Evolutionary conservation across 768 basidiomycete genomes (phyloP), one percentile per base, ranked within the genome.

Genomic region (Suillus clintonianus): DNA sequence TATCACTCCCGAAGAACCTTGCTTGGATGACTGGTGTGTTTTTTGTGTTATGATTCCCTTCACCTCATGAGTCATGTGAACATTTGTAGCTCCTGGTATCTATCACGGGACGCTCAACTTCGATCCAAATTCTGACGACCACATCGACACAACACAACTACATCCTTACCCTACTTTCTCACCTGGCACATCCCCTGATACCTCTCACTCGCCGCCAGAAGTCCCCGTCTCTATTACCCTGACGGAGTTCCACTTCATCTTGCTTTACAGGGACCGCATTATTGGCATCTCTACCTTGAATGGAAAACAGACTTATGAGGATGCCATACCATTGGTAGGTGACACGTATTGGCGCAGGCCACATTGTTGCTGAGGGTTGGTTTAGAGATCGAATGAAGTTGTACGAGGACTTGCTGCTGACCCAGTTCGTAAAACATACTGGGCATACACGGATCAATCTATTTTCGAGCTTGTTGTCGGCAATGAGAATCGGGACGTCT

Each of bases 401-500:
- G 87, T 94, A 19, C 80, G 86, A 34, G 93, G 90, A 0, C 78
- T 98, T 37, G 86, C 90, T 6, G 85, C 91, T 10, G 97, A 99
- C 76, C 91, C 91, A 19, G 88, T 93, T 4, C 86, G 91, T 10
- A 89, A 87, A 75, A 99, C 97, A 15, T 96, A 90, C 69, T 99
- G 97, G 97, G 85, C 95, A 2, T 96, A 90, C 72, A 96, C 96
- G 0, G 89, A 93, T 67, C 87, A 89, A 65, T 91, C 93, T 0
- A 83, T 99, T 22, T 95, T 92, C 69, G 97, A 99, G 70, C 78
- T 99, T 30, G 86, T 90, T 7, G 83, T 93, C 13, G 82, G 83
- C 9, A 94, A 96, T 69, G 97, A 99, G 78, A 92, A 92, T 71
- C 86, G 96, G 13, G 93, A 98, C 72, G 89, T 99, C 9, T 99